phyloP scores from a whole-genome alignment of 2,329 filamentous ascomycete species.

The Colletotrichum lini region DNA sequence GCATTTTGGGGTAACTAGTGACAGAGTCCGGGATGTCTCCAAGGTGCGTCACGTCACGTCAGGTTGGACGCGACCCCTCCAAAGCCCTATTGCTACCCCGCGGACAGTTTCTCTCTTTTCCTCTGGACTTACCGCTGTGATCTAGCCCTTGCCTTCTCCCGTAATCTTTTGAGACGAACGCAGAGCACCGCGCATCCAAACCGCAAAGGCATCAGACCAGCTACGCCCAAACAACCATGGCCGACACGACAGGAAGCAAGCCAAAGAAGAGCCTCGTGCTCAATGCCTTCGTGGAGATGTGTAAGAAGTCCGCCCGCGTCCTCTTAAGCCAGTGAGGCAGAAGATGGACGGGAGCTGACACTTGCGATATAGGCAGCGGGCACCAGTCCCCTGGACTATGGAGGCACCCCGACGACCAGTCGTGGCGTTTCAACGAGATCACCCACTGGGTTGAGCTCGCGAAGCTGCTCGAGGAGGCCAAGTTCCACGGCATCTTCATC shows the following conservation, averaged over 20 bases:
- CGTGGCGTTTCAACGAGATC: conserved; percentile 72
- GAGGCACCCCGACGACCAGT: conserved; percentile 76
- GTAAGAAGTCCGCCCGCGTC: conserved; percentile 44
- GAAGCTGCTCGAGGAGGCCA: conserved; percentile 71
- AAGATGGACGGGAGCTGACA: neutral
- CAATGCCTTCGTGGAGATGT: conserved; percentile 61
- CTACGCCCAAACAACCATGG: conserved; percentile 15
- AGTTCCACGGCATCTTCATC: conserved; percentile 78
- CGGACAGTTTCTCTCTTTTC: neutral
- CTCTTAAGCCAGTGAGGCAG: neutral
- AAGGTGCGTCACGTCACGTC: conserved; percentile 12
- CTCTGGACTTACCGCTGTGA: neutral
- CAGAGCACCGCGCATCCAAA: neutral
- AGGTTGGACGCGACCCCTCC: conserved; percentile 1
- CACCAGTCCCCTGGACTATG: conserved; percentile 65
- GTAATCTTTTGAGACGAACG: neutral
- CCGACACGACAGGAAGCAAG: conserved; percentile 30
- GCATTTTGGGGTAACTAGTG: conserved; percentile 23
- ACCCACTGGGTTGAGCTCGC: conserved; percentile 74
- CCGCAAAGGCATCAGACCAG: neutral
- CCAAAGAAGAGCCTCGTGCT: conserved; percentile 58
- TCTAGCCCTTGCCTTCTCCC: neutral
- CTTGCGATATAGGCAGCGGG: conserved; percentile 52
- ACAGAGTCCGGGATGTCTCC: conserved; percentile 22
- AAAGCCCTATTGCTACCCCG: conserved; percentile 14